Evolutionary conservation across 495 filamentous ascomycete species (phyloP).

Genomic region (Aspergillus steynii): DNA sequence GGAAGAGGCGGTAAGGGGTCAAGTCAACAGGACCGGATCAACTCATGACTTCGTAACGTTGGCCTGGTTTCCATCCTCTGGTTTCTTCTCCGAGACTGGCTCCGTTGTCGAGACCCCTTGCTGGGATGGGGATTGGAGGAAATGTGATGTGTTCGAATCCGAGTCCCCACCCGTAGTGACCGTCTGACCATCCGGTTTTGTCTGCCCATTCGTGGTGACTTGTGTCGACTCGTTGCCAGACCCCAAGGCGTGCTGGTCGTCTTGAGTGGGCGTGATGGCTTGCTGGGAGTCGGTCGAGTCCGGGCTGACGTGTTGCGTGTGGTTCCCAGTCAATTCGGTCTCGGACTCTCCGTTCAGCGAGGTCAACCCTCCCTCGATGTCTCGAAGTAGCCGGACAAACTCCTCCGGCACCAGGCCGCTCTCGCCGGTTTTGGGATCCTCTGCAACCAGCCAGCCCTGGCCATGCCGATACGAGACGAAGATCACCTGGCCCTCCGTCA

Average conservation of each 20-base stretch:
- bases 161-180: constrained; percentile 5
- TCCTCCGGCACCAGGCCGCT: constrained; percentile 93
- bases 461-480: constrained; percentile 95
- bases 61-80: background rate
- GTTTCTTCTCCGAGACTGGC: constrained; percentile 6
- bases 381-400: constrained; percentile 89
- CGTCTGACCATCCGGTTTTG: background rate
- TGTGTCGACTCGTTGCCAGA: constrained; percentile 12
- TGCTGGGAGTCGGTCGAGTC: constrained; percentile 37
- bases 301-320: constrained; percentile 27
- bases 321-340: constrained; percentile 24
- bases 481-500: constrained; percentile 93
- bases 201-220: constrained; percentile 18
- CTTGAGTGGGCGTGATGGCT: constrained; percentile 30
- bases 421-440: constrained; percentile 90
- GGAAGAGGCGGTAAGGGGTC: background rate
- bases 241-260: constrained; percentile 15
- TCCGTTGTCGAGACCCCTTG: constrained; percentile 1
- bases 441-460: constrained; percentile 94
- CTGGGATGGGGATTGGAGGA: background rate
- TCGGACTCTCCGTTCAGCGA: constrained; percentile 46
- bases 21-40: background rate
- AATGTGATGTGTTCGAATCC: constrained; percentile 12
- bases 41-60: constrained; percentile 1
- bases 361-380: constrained; percentile 73